A percentile compares a stretch with the other conserved stretches of the same genome.
phyloP scores from a whole-genome alignment of 805 yeast species.

The Hyphopichia homilentoma region DNA sequence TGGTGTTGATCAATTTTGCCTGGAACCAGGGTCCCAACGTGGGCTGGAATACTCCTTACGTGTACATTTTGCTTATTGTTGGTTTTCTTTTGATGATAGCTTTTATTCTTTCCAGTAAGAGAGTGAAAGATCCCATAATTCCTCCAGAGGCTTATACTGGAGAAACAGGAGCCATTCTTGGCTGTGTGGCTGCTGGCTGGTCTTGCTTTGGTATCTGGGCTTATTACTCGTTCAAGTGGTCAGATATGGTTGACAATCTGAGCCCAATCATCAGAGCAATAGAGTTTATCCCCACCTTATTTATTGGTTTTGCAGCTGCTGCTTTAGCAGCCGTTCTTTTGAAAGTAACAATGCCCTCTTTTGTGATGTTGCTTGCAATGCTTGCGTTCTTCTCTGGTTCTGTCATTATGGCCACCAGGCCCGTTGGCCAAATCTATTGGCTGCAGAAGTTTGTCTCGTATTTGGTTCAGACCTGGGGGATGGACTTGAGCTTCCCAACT shows the following conservation, averaged over 20 bases:
- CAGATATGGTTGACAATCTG: constrained; percentile 42
- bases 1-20: constrained; percentile 62
- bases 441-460: constrained; percentile 52
- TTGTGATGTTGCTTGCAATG: constrained; percentile 49
- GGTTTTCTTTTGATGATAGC: constrained; percentile 39
- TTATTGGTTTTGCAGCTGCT: constrained; percentile 57
- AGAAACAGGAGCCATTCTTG: constrained; percentile 46
- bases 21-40: constrained; percentile 76
- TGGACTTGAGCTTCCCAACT: constrained; percentile 79
- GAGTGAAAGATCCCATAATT: constrained; percentile 47
- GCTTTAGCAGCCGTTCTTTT: constrained; percentile 43
- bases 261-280: constrained; percentile 27
- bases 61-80: constrained; percentile 53
- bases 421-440: constrained; percentile 60
- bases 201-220: constrained; percentile 72
- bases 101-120: constrained; percentile 49
- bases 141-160: constrained; percentile 47
- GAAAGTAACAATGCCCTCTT: constrained; percentile 45
- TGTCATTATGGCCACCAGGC: constrained; percentile 50
- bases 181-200: constrained; percentile 64
- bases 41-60: constrained; percentile 65
- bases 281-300: constrained; percentile 20
- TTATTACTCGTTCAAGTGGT: constrained; percentile 52
- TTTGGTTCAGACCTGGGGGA: constrained; percentile 60
- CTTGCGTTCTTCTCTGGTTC: constrained; percentile 50